Conservation (phyloP, 371 early-diverging fungal species). For the Mucor saturninus region DNA sequence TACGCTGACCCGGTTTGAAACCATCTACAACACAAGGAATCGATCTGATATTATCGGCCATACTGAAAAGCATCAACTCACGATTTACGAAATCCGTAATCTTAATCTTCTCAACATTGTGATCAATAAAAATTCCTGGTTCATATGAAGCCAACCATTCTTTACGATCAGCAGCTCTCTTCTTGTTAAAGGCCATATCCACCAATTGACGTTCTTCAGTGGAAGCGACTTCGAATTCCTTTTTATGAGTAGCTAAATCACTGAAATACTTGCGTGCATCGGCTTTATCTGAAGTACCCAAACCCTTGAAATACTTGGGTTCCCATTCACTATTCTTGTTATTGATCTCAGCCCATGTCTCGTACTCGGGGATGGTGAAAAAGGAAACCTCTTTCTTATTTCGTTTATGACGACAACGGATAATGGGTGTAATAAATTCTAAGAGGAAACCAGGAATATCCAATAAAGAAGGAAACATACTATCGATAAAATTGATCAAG, state of each 20-base stretch:
- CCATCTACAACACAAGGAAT: slow-evolving; percentile 99
- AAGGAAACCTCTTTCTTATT: slow-evolving; percentile 71
- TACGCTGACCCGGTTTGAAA: slow-evolving; percentile 99
- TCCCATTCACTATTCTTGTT: slow-evolving; percentile 77
- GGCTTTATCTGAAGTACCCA: slow-evolving; percentile 93
- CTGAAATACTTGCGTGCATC: slow-evolving; percentile 98
- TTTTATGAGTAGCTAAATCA: slow-evolving; percentile 82
- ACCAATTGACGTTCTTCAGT: slow-evolving; percentile 83
- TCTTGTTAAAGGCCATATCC: slow-evolving; percentile 99
- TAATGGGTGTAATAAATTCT: slow-evolving; percentile 99
- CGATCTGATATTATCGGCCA: slow-evolving; percentile 98
- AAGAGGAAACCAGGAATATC: slow-evolving; percentile 95
- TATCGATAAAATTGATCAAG: slow-evolving; percentile 98
- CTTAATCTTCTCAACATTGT: slow-evolving; percentile 76
- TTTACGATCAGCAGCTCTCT: slow-evolving; percentile 96
- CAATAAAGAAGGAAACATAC: slow-evolving; percentile 96
- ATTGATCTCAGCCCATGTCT: slow-evolving; percentile 82
- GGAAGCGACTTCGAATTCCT: slow-evolving; percentile 76
- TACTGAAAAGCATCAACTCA: slow-evolving; percentile 97
- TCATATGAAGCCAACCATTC: slow-evolving; percentile 92
- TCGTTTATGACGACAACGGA: slow-evolving; percentile 78
- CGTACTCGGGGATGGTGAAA: slow-evolving; percentile 98
- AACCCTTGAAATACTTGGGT: slow-evolving; percentile 99
- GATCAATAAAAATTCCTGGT: slow-evolving; percentile 97
- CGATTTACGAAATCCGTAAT: slow-evolving; percentile 97